Evolutionary conservation across 2,329 filamentous ascomycete genomes (phyloP), one percentile per base, ranked within the genome.

Genomic region (Scedosporium aurantiacum): DNA sequence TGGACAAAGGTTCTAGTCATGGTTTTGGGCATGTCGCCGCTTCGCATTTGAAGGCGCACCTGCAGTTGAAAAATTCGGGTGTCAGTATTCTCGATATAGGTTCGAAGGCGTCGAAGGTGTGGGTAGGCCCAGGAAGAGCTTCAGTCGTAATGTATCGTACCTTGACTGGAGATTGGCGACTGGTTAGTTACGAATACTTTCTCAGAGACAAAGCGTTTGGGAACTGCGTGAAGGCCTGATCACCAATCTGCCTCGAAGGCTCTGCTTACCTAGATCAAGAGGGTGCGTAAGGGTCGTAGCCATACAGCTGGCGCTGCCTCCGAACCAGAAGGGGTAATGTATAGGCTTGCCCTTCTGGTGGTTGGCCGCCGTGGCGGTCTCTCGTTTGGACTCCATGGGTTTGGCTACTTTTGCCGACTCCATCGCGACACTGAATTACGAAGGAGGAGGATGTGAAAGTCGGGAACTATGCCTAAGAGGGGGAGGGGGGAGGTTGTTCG

Each of bases 271-370:
- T 65, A 97, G 80, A 82, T 97, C 92, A 70, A 97, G 79, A 58
- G 93, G 93, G 80, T 97, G 93, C 32, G 93, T 97, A 57, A 96
- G 89, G 67, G 86, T 87, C 54, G 93, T 92, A 43, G 93, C 93
- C 79, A 94, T 87, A 72, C 90, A 95, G 70, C 90, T 94, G 58
- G 93, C 91, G 72, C 90, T 96, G 61, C 94, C 94, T 65, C 94
- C 94, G 73, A 99, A 97, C 94, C 93, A 97, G 75, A 93, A 93
- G 8, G 89, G 89, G 76, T 93, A 93, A 64, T 76, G 75, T 50
- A 82, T 43, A 2, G 21, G 71, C 2, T 76, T 66, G 37, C 67
- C 71, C 64, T 71, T 69, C 64, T 76, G 76, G 69, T 76, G 37
- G 57, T 4, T 2, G 16, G 12, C 40, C n/a, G 25, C 32, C 40